Evolutionary conservation across 2,329 filamentous ascomycete genomes (phyloP).

Genomic region (Fusarium pseudoanthophilum): DNA sequence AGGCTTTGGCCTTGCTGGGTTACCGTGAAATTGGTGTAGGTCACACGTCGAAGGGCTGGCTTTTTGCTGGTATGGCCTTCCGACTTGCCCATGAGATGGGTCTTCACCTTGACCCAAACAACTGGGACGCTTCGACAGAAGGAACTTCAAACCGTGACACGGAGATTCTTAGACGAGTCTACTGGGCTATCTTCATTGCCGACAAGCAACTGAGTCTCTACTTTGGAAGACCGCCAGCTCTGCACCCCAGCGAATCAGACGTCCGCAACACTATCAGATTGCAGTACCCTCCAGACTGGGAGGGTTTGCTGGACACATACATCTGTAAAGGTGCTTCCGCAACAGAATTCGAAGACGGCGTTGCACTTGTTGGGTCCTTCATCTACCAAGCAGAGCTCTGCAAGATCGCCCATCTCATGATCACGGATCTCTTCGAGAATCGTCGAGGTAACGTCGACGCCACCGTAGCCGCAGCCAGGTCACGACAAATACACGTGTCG

Average conservation of each 20-base stretch:
- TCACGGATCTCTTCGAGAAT: conserved; percentile 63
- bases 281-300: conserved; percentile 61
- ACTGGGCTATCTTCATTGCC: conserved; percentile 62
- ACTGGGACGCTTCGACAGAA: conserved; percentile 57
- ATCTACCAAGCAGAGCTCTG: conserved; percentile 60
- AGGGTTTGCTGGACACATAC: conserved; percentile 59
- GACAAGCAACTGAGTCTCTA: conserved; percentile 64
- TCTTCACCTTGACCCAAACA: conserved; percentile 61
- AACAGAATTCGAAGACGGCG: conserved; percentile 59
- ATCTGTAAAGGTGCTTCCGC: conserved; percentile 56
- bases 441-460: conserved; percentile 54
- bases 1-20: conserved; percentile 57
- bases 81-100: conserved; percentile 63
- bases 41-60: conserved; percentile 61
- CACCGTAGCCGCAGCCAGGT: conserved; percentile 54
- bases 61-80: conserved; percentile 64
- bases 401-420: conserved; percentile 62
- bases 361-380: conserved; percentile 56
- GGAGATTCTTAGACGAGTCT: conserved; percentile 60
- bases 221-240: conserved; percentile 61
- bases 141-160: conserved; percentile 49
- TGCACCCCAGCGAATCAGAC: conserved; percentile 61
- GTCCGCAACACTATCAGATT: conserved; percentile 60
- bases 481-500: conserved; percentile 58
- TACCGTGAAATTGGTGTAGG: conserved; percentile 61